Conservation (phyloP, 2,329 filamentous ascomycete genomes). For the Calycina marina region DNA sequence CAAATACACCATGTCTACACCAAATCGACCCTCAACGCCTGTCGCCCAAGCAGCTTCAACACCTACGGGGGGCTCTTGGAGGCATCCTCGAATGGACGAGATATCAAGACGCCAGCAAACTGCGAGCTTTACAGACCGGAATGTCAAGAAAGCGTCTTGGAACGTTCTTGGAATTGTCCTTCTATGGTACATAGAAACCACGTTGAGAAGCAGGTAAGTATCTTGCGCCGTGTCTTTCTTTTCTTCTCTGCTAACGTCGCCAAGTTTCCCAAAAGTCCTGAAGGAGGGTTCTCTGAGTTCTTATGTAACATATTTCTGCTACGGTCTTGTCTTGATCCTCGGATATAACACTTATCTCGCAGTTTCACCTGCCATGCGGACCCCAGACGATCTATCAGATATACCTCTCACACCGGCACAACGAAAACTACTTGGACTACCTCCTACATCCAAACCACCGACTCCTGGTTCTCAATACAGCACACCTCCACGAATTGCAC, state of each 20-base stretch:
- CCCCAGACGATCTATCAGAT: conserved; percentile 66
- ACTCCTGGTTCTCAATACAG: conserved; percentile 60
- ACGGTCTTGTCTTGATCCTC: conserved; percentile 39
- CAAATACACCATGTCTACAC: no score
- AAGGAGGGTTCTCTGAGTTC: conserved; percentile 11
- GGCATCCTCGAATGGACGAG: conserved; percentile 77
- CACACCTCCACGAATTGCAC: conserved; percentile 76
- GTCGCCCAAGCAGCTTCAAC: conserved; percentile 11
- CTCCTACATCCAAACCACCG: conserved; percentile 45
- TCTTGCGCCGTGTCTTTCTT: no score
- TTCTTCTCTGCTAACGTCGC: no score
- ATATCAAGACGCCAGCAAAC: conserved; percentile 70
- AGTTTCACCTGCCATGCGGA: conserved; percentile 55
- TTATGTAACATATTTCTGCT: conserved; percentile 24
- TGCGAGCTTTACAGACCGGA: conserved; percentile 63
- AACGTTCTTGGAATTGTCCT: conserved; percentile 44
- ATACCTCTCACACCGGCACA: conserved; percentile 86
- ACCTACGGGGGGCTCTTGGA: conserved; percentile 58
- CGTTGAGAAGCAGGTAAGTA: no score
- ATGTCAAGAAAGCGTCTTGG: conserved; percentile 53
- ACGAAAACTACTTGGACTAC: conserved; percentile 68
- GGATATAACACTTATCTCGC: conserved; percentile 59
- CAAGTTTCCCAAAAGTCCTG: conserved; percentile 19
- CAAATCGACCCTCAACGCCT: conserved; percentile 18
- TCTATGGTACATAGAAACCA: no score